Evolutionary conservation across 2,329 filamentous ascomycete species (phyloP).

Genomic region (Chaetomium strumarium): DNA sequence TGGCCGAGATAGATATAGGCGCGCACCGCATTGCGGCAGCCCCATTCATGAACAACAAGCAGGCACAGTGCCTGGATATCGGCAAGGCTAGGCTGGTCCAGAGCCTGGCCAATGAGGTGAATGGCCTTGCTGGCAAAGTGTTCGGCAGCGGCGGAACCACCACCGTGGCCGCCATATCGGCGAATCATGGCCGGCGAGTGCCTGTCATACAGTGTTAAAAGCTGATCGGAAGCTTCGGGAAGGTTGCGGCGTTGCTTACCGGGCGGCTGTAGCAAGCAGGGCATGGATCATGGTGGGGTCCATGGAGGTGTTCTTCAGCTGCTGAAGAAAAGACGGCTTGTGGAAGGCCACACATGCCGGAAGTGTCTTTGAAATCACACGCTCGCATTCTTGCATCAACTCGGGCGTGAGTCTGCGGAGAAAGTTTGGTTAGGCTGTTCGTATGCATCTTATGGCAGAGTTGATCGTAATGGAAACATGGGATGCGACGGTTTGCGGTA

Average conservation of each 20-base stretch:
- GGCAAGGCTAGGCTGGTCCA: constrained; percentile 54
- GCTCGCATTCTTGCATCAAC: constrained; percentile 53
- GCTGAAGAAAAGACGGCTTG: constrained; percentile 56
- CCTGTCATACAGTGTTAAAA: constrained; percentile 29
- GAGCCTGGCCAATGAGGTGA: constrained; percentile 49
- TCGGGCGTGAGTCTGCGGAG: constrained; percentile 48
- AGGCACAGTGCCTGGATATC: constrained; percentile 58
- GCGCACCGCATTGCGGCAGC: constrained; percentile 54
- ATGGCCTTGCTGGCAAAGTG: constrained; percentile 55
- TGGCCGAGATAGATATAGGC: constrained; percentile 59
- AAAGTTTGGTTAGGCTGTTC: constrained; percentile 13
- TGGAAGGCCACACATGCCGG: constrained; percentile 58
- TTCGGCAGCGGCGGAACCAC: constrained; percentile 49
- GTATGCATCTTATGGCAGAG: background rate
- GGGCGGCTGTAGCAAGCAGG: constrained; percentile 50
- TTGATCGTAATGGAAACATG: too few species aligned
- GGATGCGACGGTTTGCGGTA: too few species aligned
- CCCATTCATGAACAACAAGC: constrained; percentile 58
- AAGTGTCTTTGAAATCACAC: constrained; percentile 55
- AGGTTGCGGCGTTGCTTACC: constrained; percentile 41
- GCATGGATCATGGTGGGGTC: constrained; percentile 54
- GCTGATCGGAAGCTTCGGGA: background rate
- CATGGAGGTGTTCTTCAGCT: constrained; percentile 51
- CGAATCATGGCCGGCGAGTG: constrained; percentile 52
- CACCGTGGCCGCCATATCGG: constrained; percentile 49